Base-by-base conservation (phyloP, 352 stramenopile species). In the Phytophthora ramorum region DNA sequence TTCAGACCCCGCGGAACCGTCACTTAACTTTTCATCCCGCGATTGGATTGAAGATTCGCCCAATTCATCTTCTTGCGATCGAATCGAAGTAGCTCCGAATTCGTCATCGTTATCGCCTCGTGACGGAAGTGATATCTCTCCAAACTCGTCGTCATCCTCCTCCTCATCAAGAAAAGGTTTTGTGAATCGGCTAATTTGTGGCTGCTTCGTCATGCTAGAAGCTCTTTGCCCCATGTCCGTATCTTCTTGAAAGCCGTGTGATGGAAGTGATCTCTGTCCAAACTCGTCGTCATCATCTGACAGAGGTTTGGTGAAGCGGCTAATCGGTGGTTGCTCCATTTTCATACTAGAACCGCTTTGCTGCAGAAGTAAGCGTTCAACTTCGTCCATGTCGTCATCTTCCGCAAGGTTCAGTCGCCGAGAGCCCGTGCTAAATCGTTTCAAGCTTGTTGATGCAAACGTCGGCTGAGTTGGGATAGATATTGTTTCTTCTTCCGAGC, bases 351-450 rank as follows among this genome's bases (percentile, higher is more conserved):
- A 50, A 43, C 32, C 22, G 22, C 46, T 69, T 73, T 73, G 54
- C 4, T 75, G 51, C 14, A 69, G 30, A 28, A 75, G 43, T 12
- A 73, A 48, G 3, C 45, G 48, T 35, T 76, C 66, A 16, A 76
- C 60, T 17, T 70, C 71, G 53, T 79, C 66, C 57, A 65, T 70
- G 26, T 79, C 71, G 26, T 70, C 71, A 14, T 73, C 66, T 55
- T 78, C 63, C 41, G 74, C 68, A 2, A 75, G 51, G 12, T 61
- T 51, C 28, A 65, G 14, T 7, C 62, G 62, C 17, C 26, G 49
- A 5, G 20, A 8, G 14, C 46, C 51, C 26, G 58, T 52, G n/a
- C 51, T 40, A 32, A 75, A 59, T 50, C 63, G 55, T 38, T 43
- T 56, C 28, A 58, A 24, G 37, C n/a, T n/a, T n/a, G 10, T 65